Conservation (phyloP, 768 basidiomycete genomes). For the Serendipita vermifera region DNA sequence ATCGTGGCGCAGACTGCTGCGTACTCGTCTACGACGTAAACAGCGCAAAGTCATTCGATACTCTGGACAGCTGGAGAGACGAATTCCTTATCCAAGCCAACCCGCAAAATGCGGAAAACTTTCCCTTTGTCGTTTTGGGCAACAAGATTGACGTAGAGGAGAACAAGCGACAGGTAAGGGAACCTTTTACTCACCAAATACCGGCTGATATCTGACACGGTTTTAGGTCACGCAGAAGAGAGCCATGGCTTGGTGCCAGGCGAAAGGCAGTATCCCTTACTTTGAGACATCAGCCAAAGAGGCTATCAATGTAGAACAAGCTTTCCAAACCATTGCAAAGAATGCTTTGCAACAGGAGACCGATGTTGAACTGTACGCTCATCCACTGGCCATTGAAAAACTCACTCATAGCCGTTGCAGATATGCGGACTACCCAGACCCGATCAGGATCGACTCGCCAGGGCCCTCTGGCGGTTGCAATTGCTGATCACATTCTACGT, state of each 20-base stretch:
- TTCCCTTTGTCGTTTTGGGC: slow-evolving; percentile 97
- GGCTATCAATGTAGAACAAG: slow-evolving; percentile 99
- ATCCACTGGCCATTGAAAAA: neutral
- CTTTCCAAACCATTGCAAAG: slow-evolving; percentile 99
- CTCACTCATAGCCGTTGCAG: slow-evolving; percentile 30
- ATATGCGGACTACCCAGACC: slow-evolving; percentile 97
- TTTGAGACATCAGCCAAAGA: slow-evolving; percentile 99
- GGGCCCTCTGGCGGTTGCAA: slow-evolving; percentile 81
- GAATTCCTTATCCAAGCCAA: slow-evolving; percentile 98
- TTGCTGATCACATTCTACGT: slow-evolving; percentile 40
- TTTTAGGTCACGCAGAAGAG: slow-evolving; percentile 97
- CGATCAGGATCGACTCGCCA: slow-evolving; percentile 92
- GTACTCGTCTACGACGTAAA: slow-evolving; percentile 99
- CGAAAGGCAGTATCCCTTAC: slow-evolving; percentile 98
- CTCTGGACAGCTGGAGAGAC: slow-evolving; percentile 97
- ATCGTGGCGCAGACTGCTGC: slow-evolving; percentile 97
- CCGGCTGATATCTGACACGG: neutral
- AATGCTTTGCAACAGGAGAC: slow-evolving; percentile 96
- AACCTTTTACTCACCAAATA: neutral
- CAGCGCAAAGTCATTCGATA: slow-evolving; percentile 96
- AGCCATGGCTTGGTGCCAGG: slow-evolving; percentile 99
- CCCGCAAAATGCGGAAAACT: slow-evolving; percentile 98
- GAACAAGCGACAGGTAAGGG: slow-evolving; percentile 81
- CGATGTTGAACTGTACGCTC: slow-evolving; percentile 72
- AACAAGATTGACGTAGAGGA: slow-evolving; percentile 99